Evolutionary conservation across 2,329 filamentous ascomycete genomes (phyloP).

Genomic region (Fonsecaea multimorphosa): DNA sequence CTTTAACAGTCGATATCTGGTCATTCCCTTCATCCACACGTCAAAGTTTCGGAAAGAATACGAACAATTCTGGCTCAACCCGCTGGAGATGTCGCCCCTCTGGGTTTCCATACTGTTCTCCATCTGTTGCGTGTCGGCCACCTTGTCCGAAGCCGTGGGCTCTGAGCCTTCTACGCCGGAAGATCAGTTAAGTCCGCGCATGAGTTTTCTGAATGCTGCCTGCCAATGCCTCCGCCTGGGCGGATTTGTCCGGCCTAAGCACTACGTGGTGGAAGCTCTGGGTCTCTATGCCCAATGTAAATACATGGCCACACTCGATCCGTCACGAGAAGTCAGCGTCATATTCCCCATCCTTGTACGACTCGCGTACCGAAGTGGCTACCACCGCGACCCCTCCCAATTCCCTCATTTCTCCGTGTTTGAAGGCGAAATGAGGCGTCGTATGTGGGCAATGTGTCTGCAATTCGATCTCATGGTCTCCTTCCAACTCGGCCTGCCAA

Average conservation of each 20-base stretch:
- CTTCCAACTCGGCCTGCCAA: conserved; percentile 69
- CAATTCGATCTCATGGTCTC: conserved; percentile 67
- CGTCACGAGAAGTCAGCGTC: conserved; percentile 61
- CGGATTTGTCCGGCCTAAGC: conserved; percentile 45
- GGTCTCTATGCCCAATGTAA: conserved; percentile 59
- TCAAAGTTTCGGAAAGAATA: conserved; percentile 49
- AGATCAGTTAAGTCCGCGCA: conserved; percentile 52
- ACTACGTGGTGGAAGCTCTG: conserved; percentile 39
- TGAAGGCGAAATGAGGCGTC: conserved; percentile 61
- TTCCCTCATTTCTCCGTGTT: conserved; percentile 61
- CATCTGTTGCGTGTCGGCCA: conserved; percentile 51
- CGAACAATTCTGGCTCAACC: conserved; percentile 60
- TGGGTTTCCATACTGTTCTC: conserved; percentile 62
- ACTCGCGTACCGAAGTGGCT: conserved; percentile 67
- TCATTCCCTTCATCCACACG: conserved; percentile 36
- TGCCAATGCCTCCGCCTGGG: conserved; percentile 62
- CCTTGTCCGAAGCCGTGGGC: conserved; percentile 26
- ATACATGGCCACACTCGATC: conserved; percentile 59
- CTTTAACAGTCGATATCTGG: conserved; percentile 37
- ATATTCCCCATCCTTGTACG: conserved; percentile 62
- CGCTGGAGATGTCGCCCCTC: conserved; percentile 54
- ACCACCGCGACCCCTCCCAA: conserved; percentile 61
- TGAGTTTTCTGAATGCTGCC: conserved; percentile 43
- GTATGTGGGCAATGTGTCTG: conserved; percentile 49
- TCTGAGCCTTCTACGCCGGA: conserved; percentile 50